Percentiles rank a stretch among this genome's conserved stretches.
Evolutionary conservation across 164 flowering plant species (phyloP).

Genomic region (Liriodendron chinense): DNA sequence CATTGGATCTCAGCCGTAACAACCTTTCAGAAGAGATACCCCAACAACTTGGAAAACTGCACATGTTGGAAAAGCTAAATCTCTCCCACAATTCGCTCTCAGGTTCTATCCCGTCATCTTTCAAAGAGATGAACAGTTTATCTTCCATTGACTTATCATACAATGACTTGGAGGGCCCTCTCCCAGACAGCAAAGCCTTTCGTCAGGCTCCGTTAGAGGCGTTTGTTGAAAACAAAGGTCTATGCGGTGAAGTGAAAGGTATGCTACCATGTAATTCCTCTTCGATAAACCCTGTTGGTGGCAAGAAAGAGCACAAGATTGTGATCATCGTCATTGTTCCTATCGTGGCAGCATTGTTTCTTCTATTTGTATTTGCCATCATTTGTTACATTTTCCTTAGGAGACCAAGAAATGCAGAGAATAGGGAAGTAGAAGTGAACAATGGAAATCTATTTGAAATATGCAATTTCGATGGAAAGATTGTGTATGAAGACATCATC

Average conservation of each 20-base stretch:
- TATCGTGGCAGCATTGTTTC: neutral
- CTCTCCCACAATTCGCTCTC: constrained; percentile 20
- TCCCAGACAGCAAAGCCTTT: constrained; percentile 3
- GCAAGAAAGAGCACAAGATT: neutral
- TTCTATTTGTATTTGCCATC: neutral
- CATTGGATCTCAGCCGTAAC: constrained; percentile 4
- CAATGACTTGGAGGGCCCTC: constrained; percentile 14
- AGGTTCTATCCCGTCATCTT: constrained; percentile 16
- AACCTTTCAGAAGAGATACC: neutral
- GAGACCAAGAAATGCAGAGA: neutral
- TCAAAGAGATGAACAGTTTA: constrained; percentile 7
- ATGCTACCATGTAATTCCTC: constrained; percentile 4
- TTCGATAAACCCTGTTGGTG: neutral
- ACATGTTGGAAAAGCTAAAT: constrained; percentile 5
- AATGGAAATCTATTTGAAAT: constrained; percentile 2
- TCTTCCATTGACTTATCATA: constrained; percentile 7
- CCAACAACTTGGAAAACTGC: constrained; percentile 3
- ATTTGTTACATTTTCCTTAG: neutral
- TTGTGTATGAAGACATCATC: constrained; percentile 2
- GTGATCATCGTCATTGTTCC: neutral
- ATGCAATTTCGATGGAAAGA: constrained; percentile 8
- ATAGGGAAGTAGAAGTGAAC: neutral
- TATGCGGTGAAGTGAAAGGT: constrained; percentile 10
- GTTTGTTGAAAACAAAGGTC: neutral
- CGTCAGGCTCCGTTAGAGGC: constrained; percentile 1